Conservation (phyloP, 345 rosid genomes). For the Syzygium jambos region DNA sequence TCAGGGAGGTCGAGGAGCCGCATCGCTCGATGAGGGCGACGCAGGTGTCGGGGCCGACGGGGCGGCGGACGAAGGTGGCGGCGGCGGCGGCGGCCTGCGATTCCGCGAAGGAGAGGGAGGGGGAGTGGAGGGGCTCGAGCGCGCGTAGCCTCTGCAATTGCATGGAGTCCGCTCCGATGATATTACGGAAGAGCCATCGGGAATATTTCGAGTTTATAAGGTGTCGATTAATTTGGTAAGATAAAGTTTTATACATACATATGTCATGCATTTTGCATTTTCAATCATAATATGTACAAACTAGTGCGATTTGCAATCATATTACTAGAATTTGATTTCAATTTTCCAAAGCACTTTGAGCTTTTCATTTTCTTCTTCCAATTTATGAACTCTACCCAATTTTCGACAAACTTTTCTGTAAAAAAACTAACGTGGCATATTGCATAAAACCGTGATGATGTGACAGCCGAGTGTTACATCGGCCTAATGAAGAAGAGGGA, state of each 20-base stretch:
- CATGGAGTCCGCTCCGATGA: not conserved
- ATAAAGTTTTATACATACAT: no score
- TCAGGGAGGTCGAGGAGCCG: slow-evolving; percentile 12
- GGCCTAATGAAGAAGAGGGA: not conserved
- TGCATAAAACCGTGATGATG: not conserved
- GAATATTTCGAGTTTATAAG: not conserved
- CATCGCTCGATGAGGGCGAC: not conserved
- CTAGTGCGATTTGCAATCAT: not conserved
- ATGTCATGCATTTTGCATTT: no score
- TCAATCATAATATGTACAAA: not conserved
- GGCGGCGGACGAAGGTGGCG: not conserved
- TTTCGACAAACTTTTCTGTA: not conserved
- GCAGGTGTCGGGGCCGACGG: not conserved
- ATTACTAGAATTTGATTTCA: not conserved
- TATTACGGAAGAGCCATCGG: not conserved
- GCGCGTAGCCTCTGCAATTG: not conserved
- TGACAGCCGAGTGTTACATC: not conserved
- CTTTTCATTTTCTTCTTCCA: no score
- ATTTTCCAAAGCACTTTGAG: not conserved
- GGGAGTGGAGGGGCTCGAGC: not conserved
- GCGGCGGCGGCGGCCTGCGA: not conserved
- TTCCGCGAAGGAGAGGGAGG: not conserved
- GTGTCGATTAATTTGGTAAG: not conserved
- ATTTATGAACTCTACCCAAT: not conserved
- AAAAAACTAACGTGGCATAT: not conserved